Base-by-base conservation (phyloP, 208 protist species). In the Trypanosomatidae sp. region DNA sequence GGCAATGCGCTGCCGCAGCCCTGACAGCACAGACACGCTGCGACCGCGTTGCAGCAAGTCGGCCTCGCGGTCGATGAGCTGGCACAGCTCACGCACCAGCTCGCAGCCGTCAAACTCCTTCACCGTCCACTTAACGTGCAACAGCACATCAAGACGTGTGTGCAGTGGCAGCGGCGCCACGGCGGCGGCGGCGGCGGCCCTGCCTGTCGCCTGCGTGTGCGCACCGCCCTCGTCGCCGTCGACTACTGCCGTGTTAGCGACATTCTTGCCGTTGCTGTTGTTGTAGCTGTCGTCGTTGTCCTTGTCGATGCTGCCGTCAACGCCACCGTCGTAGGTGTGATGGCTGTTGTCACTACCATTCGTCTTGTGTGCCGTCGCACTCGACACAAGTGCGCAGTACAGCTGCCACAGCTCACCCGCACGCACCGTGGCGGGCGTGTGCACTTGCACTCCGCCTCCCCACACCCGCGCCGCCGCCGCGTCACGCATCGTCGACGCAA, bases 81-180 rank as follows among this genome's bases (percentile, higher is more conserved):
- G 88, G 43, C 83, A 71, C 37, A 98, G 73, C 48, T 97, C 88
- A 13, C 71, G 56, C 16, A 88, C 92, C 21, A 97, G 63, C 10
- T 33, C 27, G 27, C 42, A 60, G 6, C 37, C 37, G 49, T 92
- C 63, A 61, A 97, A 98, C 70, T 97, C 89, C 48, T 96, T 97
- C 11, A 98, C 94, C 0, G 94, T 96, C 86, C 89, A 97, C 71
- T 97, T 97, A 24, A 98, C 76, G 43, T 96, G 92, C n/a, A 98
- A 58, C 21, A 98, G 73, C 16, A 96, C 71, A 51, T 98, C 95
- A 15, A 98, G 70, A 6, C 96, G 75, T 23, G 92, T n/a, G n/a
- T n/a, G n/a, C n/a, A n/a, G n/a, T n/a, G n/a, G n/a, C n/a, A n/a
- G n/a, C n/a, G n/a, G n/a, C n/a, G n/a, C n/a, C n/a, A n/a, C n/a